Evolutionary conservation across 805 yeast species (phyloP).

Genomic region (Hanseniaspora vineae): DNA sequence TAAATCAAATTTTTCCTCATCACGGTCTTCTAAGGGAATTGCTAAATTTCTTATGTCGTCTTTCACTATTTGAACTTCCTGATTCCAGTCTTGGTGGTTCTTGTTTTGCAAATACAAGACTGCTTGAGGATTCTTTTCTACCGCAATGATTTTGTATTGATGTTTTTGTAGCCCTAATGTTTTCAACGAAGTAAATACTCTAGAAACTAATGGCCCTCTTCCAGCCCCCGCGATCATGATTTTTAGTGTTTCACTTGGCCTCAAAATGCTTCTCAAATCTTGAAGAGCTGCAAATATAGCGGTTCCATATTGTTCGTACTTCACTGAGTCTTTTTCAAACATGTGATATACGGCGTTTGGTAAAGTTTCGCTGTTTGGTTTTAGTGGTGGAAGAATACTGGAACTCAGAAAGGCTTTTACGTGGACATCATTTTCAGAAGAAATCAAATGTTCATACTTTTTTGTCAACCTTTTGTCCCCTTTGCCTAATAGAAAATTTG

Average conservation of each 20-base stretch:
- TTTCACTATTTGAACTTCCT: constrained; percentile 35
- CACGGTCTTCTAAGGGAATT: constrained; percentile 18
- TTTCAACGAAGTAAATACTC: constrained; percentile 31
- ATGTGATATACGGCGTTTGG: constrained; percentile 47
- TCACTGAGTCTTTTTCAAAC: constrained; percentile 59
- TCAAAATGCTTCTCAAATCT: constrained; percentile 18
- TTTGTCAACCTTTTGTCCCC: constrained; percentile 15
- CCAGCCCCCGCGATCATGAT: constrained; percentile 79
- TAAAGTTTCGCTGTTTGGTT: constrained; percentile 52
- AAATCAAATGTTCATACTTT: not conserved
- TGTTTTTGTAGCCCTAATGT: constrained; percentile 15
- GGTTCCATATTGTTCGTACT: constrained; percentile 53
- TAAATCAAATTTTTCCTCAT: constrained; percentile 32
- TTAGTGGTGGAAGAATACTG: constrained; percentile 42
- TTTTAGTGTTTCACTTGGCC: constrained; percentile 14
- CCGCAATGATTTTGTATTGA: constrained; percentile 33
- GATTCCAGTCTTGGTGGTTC: constrained; percentile 41
- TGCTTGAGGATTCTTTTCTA: constrained; percentile 65
- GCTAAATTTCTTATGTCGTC: constrained; percentile 33
- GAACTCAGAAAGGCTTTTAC: constrained; percentile 8
- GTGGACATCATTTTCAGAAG: not conserved
- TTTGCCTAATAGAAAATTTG: constrained; percentile 29
- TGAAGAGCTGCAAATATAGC: constrained; percentile 49
- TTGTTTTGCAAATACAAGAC: constrained; percentile 34
- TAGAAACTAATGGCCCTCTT: constrained; percentile 65